These are phyloP conservation scores for Panaeolus cyanescens DNA, from an alignment of 768 basidiomycete species.

Conservation along the genomic window DNA sequence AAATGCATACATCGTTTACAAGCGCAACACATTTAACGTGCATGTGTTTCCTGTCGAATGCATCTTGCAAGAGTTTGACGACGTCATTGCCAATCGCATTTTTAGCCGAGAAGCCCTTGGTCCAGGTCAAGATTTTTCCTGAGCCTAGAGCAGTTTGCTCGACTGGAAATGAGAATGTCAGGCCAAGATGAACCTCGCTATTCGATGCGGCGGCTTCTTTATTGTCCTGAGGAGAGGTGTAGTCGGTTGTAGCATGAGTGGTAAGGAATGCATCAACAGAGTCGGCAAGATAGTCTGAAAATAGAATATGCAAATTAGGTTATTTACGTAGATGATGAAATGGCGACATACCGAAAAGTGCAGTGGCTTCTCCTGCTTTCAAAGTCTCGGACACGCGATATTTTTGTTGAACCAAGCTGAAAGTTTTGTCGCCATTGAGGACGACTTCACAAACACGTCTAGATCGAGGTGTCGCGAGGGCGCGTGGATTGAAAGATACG, in stretches of 20 bases:
- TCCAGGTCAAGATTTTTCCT: slow-evolving; percentile 93
- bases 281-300: slow-evolving; percentile 92
- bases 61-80: slow-evolving; percentile 87
- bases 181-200: slow-evolving; percentile 63
- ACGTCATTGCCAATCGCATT: slow-evolving; percentile 90
- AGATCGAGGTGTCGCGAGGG: slow-evolving; percentile 5
- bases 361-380: slow-evolving; percentile 88
- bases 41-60: slow-evolving; percentile 89
- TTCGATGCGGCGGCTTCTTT: slow-evolving; percentile 16
- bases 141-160: slow-evolving; percentile 92
- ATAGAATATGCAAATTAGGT: slow-evolving; percentile 8
- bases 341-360: slow-evolving; percentile 71
- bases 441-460: slow-evolving; percentile 96
- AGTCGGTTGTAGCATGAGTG: slow-evolving; percentile 47
- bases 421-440: slow-evolving; percentile 87
- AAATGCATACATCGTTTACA: slow-evolving; percentile 82
- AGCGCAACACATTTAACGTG: slow-evolving; percentile 90
- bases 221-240: slow-evolving; percentile 27
- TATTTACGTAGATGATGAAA: not conserved
- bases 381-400: slow-evolving; percentile 93
- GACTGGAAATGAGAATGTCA: slow-evolving; percentile 98
- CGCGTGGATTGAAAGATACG: not conserved
- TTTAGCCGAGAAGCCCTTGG: slow-evolving; percentile 92
- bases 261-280: slow-evolving; percentile 96
- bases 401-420: slow-evolving; percentile 91